phyloP scores from a whole-genome alignment of 1,284 basidiomycete genomes.

The Meripilus lineatus region DNA sequence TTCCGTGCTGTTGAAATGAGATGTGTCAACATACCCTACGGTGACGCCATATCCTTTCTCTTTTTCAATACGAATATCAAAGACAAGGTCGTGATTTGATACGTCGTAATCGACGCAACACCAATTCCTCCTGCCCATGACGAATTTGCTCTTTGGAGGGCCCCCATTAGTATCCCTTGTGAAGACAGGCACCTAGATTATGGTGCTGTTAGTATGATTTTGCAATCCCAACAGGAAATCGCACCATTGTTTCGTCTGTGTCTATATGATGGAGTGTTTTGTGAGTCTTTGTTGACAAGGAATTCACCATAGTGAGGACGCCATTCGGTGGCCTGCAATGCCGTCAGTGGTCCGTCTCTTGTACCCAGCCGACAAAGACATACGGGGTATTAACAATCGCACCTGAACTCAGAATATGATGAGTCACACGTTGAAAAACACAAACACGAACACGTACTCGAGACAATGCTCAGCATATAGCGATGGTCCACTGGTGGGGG shows the following conservation, averaged over 20 bases:
- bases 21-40: slow-evolving; percentile 61
- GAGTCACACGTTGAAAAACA: not conserved
- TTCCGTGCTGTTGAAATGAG: too few relatives aligned
- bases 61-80: slow-evolving; percentile 86
- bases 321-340: slow-evolving; percentile 61
- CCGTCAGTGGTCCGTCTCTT: not conserved
- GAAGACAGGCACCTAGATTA: slow-evolving; percentile 71
- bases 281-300: slow-evolving; percentile 80
- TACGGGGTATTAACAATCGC: slow-evolving; percentile 82
- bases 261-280: slow-evolving; percentile 70
- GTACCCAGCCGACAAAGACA: slow-evolving; percentile 7
- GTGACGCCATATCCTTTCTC: slow-evolving; percentile 77
- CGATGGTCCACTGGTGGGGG: slow-evolving; percentile 61
- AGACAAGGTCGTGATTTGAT: slow-evolving; percentile 65
- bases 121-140: slow-evolving; percentile 91
- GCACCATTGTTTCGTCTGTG: slow-evolving; percentile 85
- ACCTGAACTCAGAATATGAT: slow-evolving; percentile 32
- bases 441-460: slow-evolving; percentile 43
- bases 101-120: slow-evolving; percentile 68
- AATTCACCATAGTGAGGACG: slow-evolving; percentile 79
- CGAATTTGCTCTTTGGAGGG: slow-evolving; percentile 62
- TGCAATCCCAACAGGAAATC: not conserved
- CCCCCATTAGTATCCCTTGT: slow-evolving; percentile 73
- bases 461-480: slow-evolving; percentile 84
- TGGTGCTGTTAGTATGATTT: not conserved